Conservation (phyloP, 139 green algal genomes). For the Nannochloris sp. region DNA sequence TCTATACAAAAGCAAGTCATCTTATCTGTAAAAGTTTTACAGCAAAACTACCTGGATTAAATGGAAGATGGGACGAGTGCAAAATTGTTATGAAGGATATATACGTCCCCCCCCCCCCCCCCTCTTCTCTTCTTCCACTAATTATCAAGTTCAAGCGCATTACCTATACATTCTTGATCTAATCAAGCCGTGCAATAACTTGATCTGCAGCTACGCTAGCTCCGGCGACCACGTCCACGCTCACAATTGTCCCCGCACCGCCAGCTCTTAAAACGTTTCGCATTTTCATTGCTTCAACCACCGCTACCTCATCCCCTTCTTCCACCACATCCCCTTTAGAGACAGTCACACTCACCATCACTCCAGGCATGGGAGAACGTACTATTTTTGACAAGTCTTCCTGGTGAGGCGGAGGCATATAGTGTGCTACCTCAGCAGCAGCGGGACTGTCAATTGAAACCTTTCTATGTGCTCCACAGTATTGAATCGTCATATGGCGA, state of each 20-base stretch:
- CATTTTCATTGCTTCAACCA: slow-evolving; percentile 62
- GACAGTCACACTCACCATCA: slow-evolving; percentile 20
- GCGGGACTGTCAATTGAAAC: slow-evolving; percentile 8
- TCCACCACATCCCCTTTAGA: slow-evolving; percentile 21
- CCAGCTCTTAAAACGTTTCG: slow-evolving; percentile 35
- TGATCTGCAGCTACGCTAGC: slow-evolving; percentile 32
- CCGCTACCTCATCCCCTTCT: slow-evolving; percentile 42
- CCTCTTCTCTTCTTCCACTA: no score
- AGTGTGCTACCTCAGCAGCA: background rate
- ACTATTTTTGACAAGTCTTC: slow-evolving; percentile 16
- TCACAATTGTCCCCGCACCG: slow-evolving; percentile 17
- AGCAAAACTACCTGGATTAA: no score
- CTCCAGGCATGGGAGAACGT: slow-evolving; percentile 38
- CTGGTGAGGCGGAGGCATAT: slow-evolving; percentile 5
- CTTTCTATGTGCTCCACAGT: slow-evolving; percentile 16
- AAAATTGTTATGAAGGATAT: no score
- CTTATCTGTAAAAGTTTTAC: no score
- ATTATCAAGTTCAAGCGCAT: no score
- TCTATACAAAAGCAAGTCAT: no score
- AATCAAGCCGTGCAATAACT: slow-evolving; percentile 39
- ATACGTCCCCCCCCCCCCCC: no score
- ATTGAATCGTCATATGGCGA: slow-evolving; percentile 9
- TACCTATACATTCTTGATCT: no score
- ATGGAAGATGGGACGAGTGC: no score
- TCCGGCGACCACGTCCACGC: slow-evolving; percentile 24